Base-by-base conservation (phyloP, 2,329 filamentous ascomycete genomes). In the Ascochyta rabiei region DNA sequence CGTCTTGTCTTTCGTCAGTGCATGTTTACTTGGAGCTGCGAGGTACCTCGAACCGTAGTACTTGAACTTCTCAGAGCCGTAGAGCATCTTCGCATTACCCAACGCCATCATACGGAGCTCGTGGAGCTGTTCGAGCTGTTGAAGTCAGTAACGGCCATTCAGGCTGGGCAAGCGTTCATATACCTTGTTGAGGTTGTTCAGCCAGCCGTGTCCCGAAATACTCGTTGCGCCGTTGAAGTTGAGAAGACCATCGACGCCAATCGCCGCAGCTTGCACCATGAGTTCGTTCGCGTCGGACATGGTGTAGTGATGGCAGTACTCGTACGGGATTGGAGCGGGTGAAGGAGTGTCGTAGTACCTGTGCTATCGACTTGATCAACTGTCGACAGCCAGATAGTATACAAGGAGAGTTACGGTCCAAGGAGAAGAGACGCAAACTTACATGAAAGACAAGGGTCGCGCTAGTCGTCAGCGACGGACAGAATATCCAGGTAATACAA, bases 51-150 rank as follows among this genome's bases (percentile, higher is more conserved):
- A 48, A 63, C 66, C 69, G 24, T 63, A 70, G 41, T 63, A 70
- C 28, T 62, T 68, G 48, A 56, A 53, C 0, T 58, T 47, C 19
- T 72, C 67, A 10, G 61, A 65, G 23, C 68, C 68, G 23, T 72
- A 72, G 1, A 72, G 44, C 2, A 72, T 50, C 8, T 68, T 66
- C 3, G 68, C 69, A 15, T 70, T 70, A 1, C 59, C 55, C 0
- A 70, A 46, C 0, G 58, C 60, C 30, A 62, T 28, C 2, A 45
- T 10, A 21, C 53, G 48, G 6, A 48, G 43, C 6, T 47, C 26
- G 16, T 56, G 53, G 15, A 52, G 28, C 4, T 48, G 34, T 10
- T 56, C 48, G 3, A 56, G 48, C 53, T 56, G 9, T 3, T 3
- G 23, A 18, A 18, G 9, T 48, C 26, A 56, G 43, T 31, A 24